Base-by-base conservation (phyloP, 192 early-diverging fungal genomes). In the Gryganskiella cystojenkinii region DNA sequence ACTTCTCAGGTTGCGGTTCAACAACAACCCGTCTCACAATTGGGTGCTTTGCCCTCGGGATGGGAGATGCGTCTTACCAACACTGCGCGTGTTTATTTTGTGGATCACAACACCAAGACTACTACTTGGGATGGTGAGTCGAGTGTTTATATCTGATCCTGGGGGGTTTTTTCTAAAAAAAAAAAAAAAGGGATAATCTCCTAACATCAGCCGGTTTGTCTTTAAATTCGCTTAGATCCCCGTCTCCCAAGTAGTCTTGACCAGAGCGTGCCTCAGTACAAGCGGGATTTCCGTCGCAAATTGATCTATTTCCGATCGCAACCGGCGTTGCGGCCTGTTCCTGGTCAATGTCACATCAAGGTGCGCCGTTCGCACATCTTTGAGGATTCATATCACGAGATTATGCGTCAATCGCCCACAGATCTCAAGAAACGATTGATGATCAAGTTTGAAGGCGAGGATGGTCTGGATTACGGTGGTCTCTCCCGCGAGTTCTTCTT, bases 51-150 rank as follows among this genome's bases (percentile, higher is more conserved):
- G 61, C 96, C 96, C 14, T 93, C 92, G 30, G 96, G 96, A 17
- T 98, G 98, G 98, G 96, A 98, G 76, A 98, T 99, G 96, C 90
- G 96, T n/a, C 86, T 95, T 59, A 99, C 96, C 14, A 91, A 90
- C 70, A 96, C 94, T 19, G 97, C 95, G 13, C 82, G 94, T 28
- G 93, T 95, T 44, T 99, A 98, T 84, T 99, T 98, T 89, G 95
- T 99, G 19, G 96, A 99, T 79, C 98, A 99, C 84, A 95, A 95
- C 73, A 92, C 94, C 56, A 98, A 97, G 82, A 97, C 94, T 30
- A 98, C 98, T 5, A 98, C 98, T 9, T 98, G 96, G 98, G 95
- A 98, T 83, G 97, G 61, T 71, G 64, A 55, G 53, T 11, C 27
- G 40, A 13, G 40, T 14, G 13, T 34, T 46, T 24, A 46, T 25